Conservation (phyloP, 2,329 filamentous ascomycete genomes). For the Fonsecaea multimorphosa region DNA sequence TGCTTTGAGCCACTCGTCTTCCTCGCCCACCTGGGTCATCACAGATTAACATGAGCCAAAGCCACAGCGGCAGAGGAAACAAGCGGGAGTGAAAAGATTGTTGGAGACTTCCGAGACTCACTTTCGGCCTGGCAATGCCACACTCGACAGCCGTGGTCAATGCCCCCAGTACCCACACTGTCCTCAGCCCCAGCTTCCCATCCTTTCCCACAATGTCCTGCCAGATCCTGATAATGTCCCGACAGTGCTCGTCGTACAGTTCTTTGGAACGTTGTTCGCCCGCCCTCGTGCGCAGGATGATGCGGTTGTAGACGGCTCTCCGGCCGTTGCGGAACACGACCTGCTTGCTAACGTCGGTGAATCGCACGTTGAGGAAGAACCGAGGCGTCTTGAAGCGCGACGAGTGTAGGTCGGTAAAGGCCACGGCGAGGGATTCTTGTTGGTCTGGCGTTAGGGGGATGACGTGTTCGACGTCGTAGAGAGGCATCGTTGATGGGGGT, state of each 20-base stretch:
- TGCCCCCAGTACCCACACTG: constrained; percentile 30
- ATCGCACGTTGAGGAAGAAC: constrained; percentile 31
- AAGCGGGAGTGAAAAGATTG: background rate
- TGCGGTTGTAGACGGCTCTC: constrained; percentile 25
- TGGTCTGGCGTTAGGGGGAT: constrained; percentile 18
- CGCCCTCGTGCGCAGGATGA: constrained; percentile 26
- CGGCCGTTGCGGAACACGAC: constrained; percentile 28
- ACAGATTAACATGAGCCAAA: background rate
- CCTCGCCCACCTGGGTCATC: constrained; percentile 29
- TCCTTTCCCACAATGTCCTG: constrained; percentile 21
- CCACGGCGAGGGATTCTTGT: constrained; percentile 24
- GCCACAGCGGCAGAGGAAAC: no score
- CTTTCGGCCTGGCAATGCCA: constrained; percentile 30
- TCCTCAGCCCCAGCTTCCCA: constrained; percentile 20
- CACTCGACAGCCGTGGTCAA: constrained; percentile 33
- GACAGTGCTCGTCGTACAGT: constrained; percentile 30
- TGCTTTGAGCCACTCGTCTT: constrained; percentile 25
- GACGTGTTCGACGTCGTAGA: constrained; percentile 33
- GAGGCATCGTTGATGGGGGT: constrained; percentile 24
- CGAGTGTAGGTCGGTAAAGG: constrained; percentile 25
- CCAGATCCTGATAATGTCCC: constrained; percentile 26
- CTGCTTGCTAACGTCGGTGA: constrained; percentile 24
- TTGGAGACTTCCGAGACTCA: constrained; percentile 9
- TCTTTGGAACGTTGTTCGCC: constrained; percentile 28
- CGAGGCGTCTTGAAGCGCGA: constrained; percentile 28